A percentile compares a stretch with the other conserved stretches of the same genome.
Conservation (phyloP, 441 rosid species). For the Aquilaria agallochum region DNA sequence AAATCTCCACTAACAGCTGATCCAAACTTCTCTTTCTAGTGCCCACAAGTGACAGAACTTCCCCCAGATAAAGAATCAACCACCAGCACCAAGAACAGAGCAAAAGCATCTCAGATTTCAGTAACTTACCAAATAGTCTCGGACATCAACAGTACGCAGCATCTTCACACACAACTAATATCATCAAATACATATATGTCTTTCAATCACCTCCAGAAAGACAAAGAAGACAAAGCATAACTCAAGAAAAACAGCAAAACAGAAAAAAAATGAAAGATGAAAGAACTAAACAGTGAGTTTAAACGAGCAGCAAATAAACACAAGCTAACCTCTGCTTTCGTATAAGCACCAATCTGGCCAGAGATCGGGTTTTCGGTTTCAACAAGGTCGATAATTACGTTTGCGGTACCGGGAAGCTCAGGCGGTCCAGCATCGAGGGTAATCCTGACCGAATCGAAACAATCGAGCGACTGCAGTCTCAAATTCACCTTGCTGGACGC, state of each 20-base stretch:
- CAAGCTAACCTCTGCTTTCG: constrained; percentile 63
- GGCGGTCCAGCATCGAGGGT: constrained; percentile 85
- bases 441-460: constrained; percentile 74
- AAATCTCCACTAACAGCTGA: no score
- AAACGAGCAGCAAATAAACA: not conserved
- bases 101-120: no score
- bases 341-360: constrained; percentile 70
- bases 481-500: constrained; percentile 56
- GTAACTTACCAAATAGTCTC: constrained; percentile 7
- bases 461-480: constrained; percentile 61
- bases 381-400: constrained; percentile 65
- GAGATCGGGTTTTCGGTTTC: constrained; percentile 59
- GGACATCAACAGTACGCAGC: constrained; percentile 7
- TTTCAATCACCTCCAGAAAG: not conserved
- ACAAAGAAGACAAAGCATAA: not conserved
- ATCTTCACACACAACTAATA: not conserved
- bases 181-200: not conserved
- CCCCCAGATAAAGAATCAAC: no score
- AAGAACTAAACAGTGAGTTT: no score
- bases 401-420: constrained; percentile 91
- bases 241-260: not conserved
- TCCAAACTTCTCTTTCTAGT: no score
- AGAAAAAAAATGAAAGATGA: not conserved
- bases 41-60: no score
- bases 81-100: no score